Conservation (phyloP, 2,329 filamentous ascomycete genomes). For the Colletotrichum spinosum region DNA sequence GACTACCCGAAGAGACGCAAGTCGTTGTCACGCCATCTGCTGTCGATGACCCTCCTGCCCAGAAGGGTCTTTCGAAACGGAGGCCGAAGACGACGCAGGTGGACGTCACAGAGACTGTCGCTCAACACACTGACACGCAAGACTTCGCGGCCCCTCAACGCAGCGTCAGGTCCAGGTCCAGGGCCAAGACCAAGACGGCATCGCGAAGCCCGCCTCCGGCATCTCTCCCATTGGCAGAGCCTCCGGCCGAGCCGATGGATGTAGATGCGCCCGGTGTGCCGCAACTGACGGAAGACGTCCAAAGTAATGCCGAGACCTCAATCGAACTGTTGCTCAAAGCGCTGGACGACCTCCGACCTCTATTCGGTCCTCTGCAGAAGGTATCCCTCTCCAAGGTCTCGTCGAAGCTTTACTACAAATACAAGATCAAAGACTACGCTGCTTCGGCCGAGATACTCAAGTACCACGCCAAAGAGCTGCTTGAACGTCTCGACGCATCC, state of each 20-base stretch:
- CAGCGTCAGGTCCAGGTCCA: constrained; percentile 28
- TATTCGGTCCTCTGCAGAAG: constrained; percentile 37
- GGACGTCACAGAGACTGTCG: background rate
- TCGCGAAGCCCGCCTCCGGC: constrained; percentile 12
- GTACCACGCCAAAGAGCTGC: constrained; percentile 51
- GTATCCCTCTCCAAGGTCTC: constrained; percentile 44
- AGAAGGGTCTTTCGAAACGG: constrained; percentile 30
- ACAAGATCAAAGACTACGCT: constrained; percentile 50
- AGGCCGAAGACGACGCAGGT: constrained; percentile 4
- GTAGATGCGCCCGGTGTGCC: constrained; percentile 14
- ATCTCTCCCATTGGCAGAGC: too few species aligned
- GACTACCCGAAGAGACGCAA: constrained; percentile 1
- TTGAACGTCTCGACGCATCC: constrained; percentile 22
- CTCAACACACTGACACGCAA: constrained; percentile 10
- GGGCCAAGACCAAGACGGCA: constrained; percentile 28
- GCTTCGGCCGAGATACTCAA: constrained; percentile 47
- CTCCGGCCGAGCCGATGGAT: constrained; percentile 25
- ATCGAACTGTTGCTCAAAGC: constrained; percentile 38
- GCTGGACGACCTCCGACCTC: constrained; percentile 44
- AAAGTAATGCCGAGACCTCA: too few species aligned
- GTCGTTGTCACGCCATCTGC: background rate
- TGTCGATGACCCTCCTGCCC: constrained; percentile 27
- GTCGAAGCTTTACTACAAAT: constrained; percentile 48
- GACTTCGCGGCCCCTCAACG: constrained; percentile 13
- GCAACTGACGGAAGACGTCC: too few species aligned